These are phyloP conservation scores for Termitomyces sp. DNA, from an alignment of 768 basidiomycete species.

Conservation along the genomic window DNA sequence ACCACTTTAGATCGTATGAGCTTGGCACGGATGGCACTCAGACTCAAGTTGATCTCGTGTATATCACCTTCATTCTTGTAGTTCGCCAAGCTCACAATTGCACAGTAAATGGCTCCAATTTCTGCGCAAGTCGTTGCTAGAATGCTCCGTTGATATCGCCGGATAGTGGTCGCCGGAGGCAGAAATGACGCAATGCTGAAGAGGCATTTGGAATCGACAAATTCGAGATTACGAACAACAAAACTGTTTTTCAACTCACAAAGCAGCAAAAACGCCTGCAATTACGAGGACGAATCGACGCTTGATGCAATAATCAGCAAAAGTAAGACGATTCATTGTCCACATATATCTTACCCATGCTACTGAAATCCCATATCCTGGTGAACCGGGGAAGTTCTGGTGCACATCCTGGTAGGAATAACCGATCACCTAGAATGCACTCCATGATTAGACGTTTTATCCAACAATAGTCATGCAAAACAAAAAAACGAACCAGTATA, in stretches of 20 bases:
- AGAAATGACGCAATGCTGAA: slow-evolving; percentile 61
- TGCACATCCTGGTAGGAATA: slow-evolving; percentile 67
- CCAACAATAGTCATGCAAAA: background rate
- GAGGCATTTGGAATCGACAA: background rate
- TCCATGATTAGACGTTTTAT: background rate
- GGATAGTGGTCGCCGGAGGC: slow-evolving; percentile 72
- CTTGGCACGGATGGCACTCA: slow-evolving; percentile 74
- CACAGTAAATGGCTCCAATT: slow-evolving; percentile 69
- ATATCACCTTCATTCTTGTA: slow-evolving; percentile 45
- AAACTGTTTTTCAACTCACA: slow-evolving; percentile 35
- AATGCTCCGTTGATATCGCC: slow-evolving; percentile 64
- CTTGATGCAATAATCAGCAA: slow-evolving; percentile 22
- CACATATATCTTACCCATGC: slow-evolving; percentile 51
- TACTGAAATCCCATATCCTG: slow-evolving; percentile 58
- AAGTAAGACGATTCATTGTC: background rate
- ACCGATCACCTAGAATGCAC: slow-evolving; percentile 48
- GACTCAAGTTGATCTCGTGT: slow-evolving; percentile 50
- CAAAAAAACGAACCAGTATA: slow-evolving; percentile 37
- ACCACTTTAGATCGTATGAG: slow-evolving; percentile 54
- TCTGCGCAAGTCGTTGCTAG: slow-evolving; percentile 65
- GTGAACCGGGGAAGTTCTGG: slow-evolving; percentile 39
- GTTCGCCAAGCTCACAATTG: slow-evolving; percentile 68
- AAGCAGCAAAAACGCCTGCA: slow-evolving; percentile 70
- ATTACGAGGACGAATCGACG: slow-evolving; percentile 65
- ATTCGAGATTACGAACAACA: background rate